Base-by-base conservation (phyloP, 1,284 basidiomycete genomes). In the Naganishia sp. region DNA sequence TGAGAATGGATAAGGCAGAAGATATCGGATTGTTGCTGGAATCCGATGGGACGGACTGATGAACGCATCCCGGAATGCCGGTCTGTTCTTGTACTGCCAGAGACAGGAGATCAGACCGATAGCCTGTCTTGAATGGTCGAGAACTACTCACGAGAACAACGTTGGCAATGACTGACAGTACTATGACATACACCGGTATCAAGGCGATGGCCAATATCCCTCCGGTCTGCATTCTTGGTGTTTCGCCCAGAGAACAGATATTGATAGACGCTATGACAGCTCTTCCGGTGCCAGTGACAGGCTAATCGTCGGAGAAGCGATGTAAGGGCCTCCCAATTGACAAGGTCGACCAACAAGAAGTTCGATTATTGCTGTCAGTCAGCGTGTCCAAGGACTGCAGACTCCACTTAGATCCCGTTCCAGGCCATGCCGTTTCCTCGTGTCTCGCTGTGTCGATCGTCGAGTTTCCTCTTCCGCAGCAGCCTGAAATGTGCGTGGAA, bases 181-280 rank as follows among this genome's bases (percentile, higher is more conserved):
- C 25, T 25, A 66, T 31, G 56, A 60, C 41, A 45, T 66, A 66
- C 15, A 46, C 64, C 21, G 64, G 64, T 45, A 66, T 58, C 25
- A 66, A 32, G 25, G 52, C 52, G 42, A 66, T 43, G 42, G 56
- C 61, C 15, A 63, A 31, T 23, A 63, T 54, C 18, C 51, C 58
- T 21, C 58, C 47, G 18, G 58, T 61, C 47, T 61, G 58, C 58
- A 61, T 61, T 25, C 13, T 42, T 28, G 35, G 35, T 39, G 35
- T 39, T 39, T 21, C 32, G 47, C n/a, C 2, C 13, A 39, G 35
- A 39, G 13, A 39, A 39, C 35, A 39, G 13, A 39, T 39, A 39
- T 9, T 9, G 13, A 9, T 28, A 5, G 49, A 25, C 21, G 15
- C 21, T 15, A 50, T 25, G 13, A 50, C 49, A 25, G 25, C 18